These are phyloP conservation scores for Fusarium musae DNA, from an alignment of 2,329 filamentous ascomycete species.

Conservation along the genomic window DNA sequence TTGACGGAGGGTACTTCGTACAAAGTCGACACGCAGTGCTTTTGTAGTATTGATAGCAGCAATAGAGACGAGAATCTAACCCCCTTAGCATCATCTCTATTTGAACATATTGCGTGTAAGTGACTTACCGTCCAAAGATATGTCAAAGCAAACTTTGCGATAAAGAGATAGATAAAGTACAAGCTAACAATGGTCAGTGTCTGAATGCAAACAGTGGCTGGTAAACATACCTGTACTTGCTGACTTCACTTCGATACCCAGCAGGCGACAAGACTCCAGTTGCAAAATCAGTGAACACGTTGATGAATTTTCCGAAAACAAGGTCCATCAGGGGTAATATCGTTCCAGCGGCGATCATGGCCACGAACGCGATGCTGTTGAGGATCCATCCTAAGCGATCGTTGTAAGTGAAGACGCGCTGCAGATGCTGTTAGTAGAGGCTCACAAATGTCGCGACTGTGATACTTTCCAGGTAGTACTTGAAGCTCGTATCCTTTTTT, in stretches of 20 bases:
- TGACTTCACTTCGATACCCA: conserved; percentile 62
- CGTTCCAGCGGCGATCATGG: conserved; percentile 52
- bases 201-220: neutral
- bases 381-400: conserved; percentile 52
- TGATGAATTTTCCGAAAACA: conserved; percentile 65
- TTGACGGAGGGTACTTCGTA: conserved; percentile 56
- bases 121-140: conserved; percentile 63
- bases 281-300: conserved; percentile 67
- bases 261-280: conserved; percentile 54
- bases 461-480: conserved; percentile 41
- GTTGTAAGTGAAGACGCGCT: conserved; percentile 55
- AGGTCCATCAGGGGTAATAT: conserved; percentile 67
- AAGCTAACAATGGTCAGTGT: conserved; percentile 50
- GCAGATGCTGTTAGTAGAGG: neutral
- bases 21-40: conserved; percentile 52
- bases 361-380: conserved; percentile 50
- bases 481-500: conserved; percentile 39
- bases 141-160: conserved; percentile 63
- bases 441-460: rapidly evolving
- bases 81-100: neutral
- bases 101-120: neutral
- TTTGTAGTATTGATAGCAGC: conserved; percentile 53
- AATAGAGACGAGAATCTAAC: conserved; percentile 51
- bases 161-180: conserved; percentile 69
- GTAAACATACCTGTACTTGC: conserved; percentile 52